Evolutionary conservation across 2,329 filamentous ascomycete species (phyloP), one percentile per base, ranked within the genome.

Genomic region (Lachnum nothofagi): DNA sequence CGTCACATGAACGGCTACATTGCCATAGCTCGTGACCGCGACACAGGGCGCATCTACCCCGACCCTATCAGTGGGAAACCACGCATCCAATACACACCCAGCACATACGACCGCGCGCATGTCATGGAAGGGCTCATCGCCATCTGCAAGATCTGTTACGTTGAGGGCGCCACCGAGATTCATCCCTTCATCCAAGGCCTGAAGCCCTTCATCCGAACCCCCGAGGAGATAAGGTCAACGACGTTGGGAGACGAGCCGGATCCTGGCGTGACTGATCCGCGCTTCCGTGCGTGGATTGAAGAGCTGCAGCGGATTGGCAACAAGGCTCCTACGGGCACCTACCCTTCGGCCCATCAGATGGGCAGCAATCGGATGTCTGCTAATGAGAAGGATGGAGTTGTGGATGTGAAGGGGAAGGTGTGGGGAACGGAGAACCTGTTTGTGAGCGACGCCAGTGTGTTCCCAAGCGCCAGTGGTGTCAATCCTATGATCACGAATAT

Each of bases 401-500:
- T 85, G 2, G 78, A 83, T 60, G 64, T 70, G 3, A 68, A 66
- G 52, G 81, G 82, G 2, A 71, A 65, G 53, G 79, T 88, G 5
- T 91, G 85, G 83, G 85, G 78, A 1, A 74, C 72, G 0, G 69
- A 81, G 58, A 78, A 76, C 0, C 61, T 91, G 58, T 88, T 81
- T 62, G 79, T 91, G 16, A 80, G 82, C 8, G 87, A 91, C 65
- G 80, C 85, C 38, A 88, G 83, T 64, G 82, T 88, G 9, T 86
- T 91, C 53, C 87, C 85, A 1, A 84, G 78, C 48, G 85, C 86
- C 9, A 88, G 81, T 63, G 87, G 87, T 1, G 86, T 90, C 24
- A 91, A 91, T 64, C 87, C 87, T 10, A 91, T 91, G 87, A 72
- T 90, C 37, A 89, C 86, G 10, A 76, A 73, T 49, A 88, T 91